Evolutionary conservation across 306 rosid genomes (phyloP), one percentile per base, ranked within the genome.

Genomic region (Fragaria ananassa): DNA sequence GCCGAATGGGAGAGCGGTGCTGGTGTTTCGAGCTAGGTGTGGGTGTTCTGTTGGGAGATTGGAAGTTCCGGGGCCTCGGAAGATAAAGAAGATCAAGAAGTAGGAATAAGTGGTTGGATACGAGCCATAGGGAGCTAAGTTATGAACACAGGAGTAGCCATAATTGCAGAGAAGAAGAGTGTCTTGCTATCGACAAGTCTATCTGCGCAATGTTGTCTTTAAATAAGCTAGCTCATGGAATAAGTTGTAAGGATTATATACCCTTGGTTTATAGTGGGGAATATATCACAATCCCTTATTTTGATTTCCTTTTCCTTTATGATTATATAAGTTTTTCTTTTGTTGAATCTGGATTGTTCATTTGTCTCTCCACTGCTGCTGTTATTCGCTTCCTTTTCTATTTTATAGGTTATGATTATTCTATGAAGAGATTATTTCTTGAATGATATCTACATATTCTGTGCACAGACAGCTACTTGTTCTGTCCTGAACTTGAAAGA

Each of bases 31-130:
- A 74, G 93, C 93, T 3, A 87, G 97, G 84, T 96, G 99, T 80
- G 99, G 99, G 11, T 96, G 99, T 86, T 91, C 97, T 75, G 93
- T 92, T 74, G 99, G 99, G 67, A 89, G 94, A 79, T 82, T 96
- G 87, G 99, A 96, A 85, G 98, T 96, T 81, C 97, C 97, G 0
- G 99, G 98, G 41, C 86, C 93, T 3, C 87, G 76, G 91, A 92
- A 81, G 87, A 79, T 60, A 10, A 81, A 86, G 21, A 96, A 89
- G 97, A 87, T 89, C 90, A 96, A 93, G 91, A 92, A 91, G 88
- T 96, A 91, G 96, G 68, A 74, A 60, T 68, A 19, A 41, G 27
- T 31, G 72, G 37, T 31, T 56, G 10, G 44, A 66, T 74, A 85
- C 11, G 19, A 78, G 50, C 70, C 84, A 79, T 84, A 86, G 89